Evolutionary conservation across 78 protist genomes (phyloP).

Genomic region (Protostelium mycophagum): DNA sequence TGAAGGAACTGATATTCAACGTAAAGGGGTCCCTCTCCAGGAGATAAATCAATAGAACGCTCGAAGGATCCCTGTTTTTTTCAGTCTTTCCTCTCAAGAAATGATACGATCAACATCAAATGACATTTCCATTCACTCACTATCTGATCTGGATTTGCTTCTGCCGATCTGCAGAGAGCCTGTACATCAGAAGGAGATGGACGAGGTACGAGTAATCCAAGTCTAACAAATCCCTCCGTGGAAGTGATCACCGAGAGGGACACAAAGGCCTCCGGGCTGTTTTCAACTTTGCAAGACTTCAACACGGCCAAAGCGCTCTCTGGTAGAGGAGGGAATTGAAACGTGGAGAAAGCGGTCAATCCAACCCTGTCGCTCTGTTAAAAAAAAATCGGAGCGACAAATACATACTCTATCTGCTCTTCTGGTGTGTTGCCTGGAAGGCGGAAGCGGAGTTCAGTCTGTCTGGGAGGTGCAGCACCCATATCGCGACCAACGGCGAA

Average conservation of each 20-base stretch:
- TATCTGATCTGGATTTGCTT: slow-evolving; percentile 1
- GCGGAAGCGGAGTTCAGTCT: slow-evolving; percentile 62
- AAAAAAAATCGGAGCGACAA: no score
- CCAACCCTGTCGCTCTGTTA: no score
- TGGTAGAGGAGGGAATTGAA: slow-evolving; percentile 65
- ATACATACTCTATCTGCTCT: no score
- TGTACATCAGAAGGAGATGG: slow-evolving; percentile 33
- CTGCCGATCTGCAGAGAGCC: slow-evolving; percentile 21
- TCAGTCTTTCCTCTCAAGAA: background rate
- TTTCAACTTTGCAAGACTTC: slow-evolving; percentile 8
- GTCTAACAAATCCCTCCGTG: slow-evolving; percentile 65
- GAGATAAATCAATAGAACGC: background rate
- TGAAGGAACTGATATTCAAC: slow-evolving; percentile 64
- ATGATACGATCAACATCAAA: background rate
- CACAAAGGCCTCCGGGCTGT: slow-evolving; percentile 20
- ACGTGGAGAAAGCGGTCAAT: slow-evolving; percentile 57
- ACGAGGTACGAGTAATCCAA: slow-evolving; percentile 55
- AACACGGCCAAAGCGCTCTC: slow-evolving; percentile 25
- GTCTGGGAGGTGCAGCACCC: slow-evolving; percentile 78
- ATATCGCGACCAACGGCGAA: slow-evolving; percentile 66
- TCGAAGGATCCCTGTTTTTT: background rate
- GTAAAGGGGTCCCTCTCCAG: slow-evolving; percentile 42
- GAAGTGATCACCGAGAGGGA: slow-evolving; percentile 55
- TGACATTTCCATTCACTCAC: background rate
- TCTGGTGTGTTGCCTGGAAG: slow-evolving; percentile 44